Conservation (phyloP, 371 early-diverging fungal species). For the Chytridiales sp. region DNA sequence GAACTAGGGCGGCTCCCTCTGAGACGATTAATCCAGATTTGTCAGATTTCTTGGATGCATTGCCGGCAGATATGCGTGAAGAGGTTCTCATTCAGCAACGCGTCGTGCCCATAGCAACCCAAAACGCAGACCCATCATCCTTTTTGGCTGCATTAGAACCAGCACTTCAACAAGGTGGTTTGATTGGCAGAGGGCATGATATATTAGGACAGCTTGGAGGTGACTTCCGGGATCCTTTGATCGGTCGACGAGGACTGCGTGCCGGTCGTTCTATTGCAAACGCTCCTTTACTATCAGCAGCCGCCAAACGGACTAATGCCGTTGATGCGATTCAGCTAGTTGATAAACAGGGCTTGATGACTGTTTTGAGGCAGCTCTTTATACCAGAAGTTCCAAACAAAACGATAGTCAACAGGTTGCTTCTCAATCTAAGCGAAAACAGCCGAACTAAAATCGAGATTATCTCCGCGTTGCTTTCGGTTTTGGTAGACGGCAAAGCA, state of each 20-base stretch:
- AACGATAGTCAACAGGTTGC: slow-evolving; percentile 64
- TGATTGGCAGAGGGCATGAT: slow-evolving; percentile 44
- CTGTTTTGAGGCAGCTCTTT: slow-evolving; percentile 81
- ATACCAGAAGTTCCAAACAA: slow-evolving; percentile 74
- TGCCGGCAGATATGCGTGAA: slow-evolving; percentile 78
- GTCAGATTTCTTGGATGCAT: slow-evolving; percentile 74
- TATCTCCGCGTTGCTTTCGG: slow-evolving; percentile 78
- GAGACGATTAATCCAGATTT: slow-evolving; percentile 37
- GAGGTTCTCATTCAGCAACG: slow-evolving; percentile 71
- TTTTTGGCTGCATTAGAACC: slow-evolving; percentile 41
- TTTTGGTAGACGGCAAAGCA: slow-evolving; percentile 79
- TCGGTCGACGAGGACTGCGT: slow-evolving; percentile 45
- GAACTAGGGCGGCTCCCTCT: slow-evolving; percentile 19
- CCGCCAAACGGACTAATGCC: slow-evolving; percentile 3
- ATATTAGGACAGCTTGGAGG: slow-evolving; percentile 37
- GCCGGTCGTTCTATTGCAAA: slow-evolving; percentile 31
- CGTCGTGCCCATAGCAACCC: slow-evolving; percentile 24
- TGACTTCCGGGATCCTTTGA: too few relatives aligned
- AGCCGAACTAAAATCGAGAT: slow-evolving; percentile 81
- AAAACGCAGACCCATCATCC: slow-evolving; percentile 38
- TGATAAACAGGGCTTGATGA: slow-evolving; percentile 77
- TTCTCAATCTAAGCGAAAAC: slow-evolving; percentile 90
- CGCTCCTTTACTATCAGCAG: background rate
- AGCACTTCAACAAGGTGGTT: slow-evolving; percentile 36
- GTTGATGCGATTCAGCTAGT: slow-evolving; percentile 77